These are phyloP conservation scores for Dactylorhiza incarnata DNA, from an alignment of 106 monocot genomes.

Conservation along the genomic window DNA sequence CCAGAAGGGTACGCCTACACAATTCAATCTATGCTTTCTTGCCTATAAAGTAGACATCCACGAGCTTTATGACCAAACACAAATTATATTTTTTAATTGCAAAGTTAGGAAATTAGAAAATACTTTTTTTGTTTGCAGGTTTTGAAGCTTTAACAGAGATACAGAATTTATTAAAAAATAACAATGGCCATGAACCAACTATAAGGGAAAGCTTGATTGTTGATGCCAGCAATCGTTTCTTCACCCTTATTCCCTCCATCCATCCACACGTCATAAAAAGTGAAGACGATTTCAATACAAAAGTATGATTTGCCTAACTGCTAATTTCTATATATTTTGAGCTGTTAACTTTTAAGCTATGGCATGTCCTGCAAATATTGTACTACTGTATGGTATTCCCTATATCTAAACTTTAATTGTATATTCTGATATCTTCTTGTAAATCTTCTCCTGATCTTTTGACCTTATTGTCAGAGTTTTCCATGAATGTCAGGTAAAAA, in stretches of 20 bases:
- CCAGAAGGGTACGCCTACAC: constrained; percentile 54
- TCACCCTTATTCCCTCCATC: constrained; percentile 97
- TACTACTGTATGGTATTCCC: not conserved
- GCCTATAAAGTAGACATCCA: not conserved
- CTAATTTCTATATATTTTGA: not conserved
- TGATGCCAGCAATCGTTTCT: constrained; percentile 97
- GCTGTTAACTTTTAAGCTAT: not conserved
- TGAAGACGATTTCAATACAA: constrained; percentile 72
- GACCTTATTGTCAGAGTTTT: not conserved
- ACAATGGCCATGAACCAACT: constrained; percentile 22
- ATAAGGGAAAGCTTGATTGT: constrained; percentile 74
- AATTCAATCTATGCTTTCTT: not conserved
- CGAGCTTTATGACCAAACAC: not conserved
- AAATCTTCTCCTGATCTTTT: not conserved
- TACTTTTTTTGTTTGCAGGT: constrained; percentile 38
- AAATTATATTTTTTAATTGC: not conserved
- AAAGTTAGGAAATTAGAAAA: constrained; percentile 1
- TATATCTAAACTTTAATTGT: not conserved
- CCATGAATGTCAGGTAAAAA: constrained; percentile 57
- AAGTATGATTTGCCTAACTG: constrained; percentile 30
- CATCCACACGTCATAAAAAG: constrained; percentile 87
- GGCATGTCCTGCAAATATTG: not conserved
- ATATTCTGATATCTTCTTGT: not conserved
- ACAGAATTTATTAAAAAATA: constrained; percentile 72
- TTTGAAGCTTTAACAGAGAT: constrained; percentile 97